Conservation (phyloP, 768 basidiomycete genomes). For the Zangia roseola region DNA sequence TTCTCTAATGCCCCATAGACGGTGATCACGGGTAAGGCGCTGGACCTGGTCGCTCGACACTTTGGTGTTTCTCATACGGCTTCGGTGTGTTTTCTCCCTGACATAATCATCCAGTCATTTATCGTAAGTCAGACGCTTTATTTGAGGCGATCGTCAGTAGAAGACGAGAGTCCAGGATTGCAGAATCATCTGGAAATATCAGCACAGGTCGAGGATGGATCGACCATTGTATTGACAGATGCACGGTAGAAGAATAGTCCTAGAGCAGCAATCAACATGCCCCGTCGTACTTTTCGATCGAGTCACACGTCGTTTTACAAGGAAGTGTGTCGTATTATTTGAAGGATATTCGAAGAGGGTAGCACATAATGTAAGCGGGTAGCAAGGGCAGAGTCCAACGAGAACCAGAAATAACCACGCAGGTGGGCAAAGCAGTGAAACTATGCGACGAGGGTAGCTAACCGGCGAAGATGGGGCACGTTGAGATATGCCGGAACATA, state of each 20-base stretch:
- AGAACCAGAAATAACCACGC: neutral
- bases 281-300: neutral
- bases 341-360: conserved; percentile 5
- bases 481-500: conserved; percentile 92
- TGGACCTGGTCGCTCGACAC: conserved; percentile 49
- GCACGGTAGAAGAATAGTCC: neutral
- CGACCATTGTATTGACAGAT: conserved; percentile 21
- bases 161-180: conserved; percentile 32
- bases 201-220: conserved; percentile 56
- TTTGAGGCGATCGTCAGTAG: conserved; percentile 32
- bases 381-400: conserved; percentile 5
- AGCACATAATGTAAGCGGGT: conserved; percentile 22
- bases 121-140: conserved; percentile 43
- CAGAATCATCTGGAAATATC: conserved; percentile 49
- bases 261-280: no score
- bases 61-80: conserved; percentile 12
- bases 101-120: neutral
- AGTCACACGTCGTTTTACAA: conserved; percentile 1
- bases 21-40: conserved; percentile 54
- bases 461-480: conserved; percentile 82
- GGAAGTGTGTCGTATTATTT: conserved; percentile 16
- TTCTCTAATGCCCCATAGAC: conserved; percentile 37
- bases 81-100: conserved; percentile 12
- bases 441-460: conserved; percentile 84
- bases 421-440: neutral